Conservation (phyloP, 345 rosid genomes). For the Corchorus olitorius region DNA sequence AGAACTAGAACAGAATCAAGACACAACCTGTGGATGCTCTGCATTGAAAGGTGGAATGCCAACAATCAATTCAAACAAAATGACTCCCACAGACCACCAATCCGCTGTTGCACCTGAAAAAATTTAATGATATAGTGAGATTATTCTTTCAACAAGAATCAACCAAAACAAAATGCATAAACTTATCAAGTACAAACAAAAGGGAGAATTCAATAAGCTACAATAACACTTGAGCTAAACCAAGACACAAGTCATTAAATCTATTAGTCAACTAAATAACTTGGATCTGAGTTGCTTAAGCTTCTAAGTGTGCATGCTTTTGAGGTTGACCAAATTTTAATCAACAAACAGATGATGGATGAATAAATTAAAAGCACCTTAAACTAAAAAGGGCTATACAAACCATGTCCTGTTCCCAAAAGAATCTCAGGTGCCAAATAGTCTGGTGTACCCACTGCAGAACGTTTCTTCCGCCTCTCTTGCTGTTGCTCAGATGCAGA, state of each 20-base stretch:
- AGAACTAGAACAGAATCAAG: constrained; percentile 16
- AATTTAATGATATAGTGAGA: constrained; percentile 16
- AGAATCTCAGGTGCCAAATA: constrained; percentile 99
- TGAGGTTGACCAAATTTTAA: constrained; percentile 19
- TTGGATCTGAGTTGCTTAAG: constrained; percentile 9
- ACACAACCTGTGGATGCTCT: constrained; percentile 79
- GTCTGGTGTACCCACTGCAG: constrained; percentile 99
- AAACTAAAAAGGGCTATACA: constrained; percentile 42
- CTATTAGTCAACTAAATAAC: neutral
- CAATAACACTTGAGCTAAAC: neutral
- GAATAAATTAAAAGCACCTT: constrained; percentile 31
- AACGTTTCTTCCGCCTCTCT: constrained; percentile 87
- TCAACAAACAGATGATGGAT: constrained; percentile 11
- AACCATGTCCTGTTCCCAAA: constrained; percentile 99
- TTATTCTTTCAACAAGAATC: constrained; percentile 12
- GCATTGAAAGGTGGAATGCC: constrained; percentile 99
- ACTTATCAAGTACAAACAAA: neutral
- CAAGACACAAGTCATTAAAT: constrained; percentile 7
- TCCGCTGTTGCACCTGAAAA: constrained; percentile 92
- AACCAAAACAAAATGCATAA: constrained; percentile 16
- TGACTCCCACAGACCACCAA: constrained; percentile 99
- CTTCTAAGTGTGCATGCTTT: constrained; percentile 1
- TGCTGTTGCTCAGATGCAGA: constrained; percentile 63
- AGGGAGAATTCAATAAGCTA: neutral
- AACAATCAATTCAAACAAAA: constrained; percentile 88